Evolutionary conservation across 1,284 basidiomycete species (phyloP).

Genomic region (Caloboletus inedulis): DNA sequence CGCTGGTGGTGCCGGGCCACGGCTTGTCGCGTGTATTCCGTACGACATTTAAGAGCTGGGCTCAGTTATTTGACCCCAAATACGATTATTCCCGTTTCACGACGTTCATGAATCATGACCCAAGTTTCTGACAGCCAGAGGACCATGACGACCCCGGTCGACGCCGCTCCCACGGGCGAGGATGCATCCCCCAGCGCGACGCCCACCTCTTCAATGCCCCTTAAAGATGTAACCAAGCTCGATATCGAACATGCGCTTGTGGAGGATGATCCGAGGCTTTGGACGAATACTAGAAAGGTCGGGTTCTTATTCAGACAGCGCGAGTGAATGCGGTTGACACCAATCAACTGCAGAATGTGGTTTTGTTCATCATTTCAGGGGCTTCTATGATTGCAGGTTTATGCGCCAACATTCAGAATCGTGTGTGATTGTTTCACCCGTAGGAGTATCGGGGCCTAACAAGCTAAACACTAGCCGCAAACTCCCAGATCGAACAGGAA

Average conservation of each 20-base stretch:
- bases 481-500: slow-evolving; percentile 64
- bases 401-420: slow-evolving; percentile 66
- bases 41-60: slow-evolving; percentile 7
- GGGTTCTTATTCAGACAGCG: not conserved
- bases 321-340: not conserved
- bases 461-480: slow-evolving; percentile 46
- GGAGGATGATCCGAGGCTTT: slow-evolving; percentile 73
- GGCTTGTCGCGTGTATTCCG: not conserved
- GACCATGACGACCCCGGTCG: not conserved
- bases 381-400: slow-evolving; percentile 73
- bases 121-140: slow-evolving; percentile 1
- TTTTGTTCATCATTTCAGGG: slow-evolving; percentile 55
- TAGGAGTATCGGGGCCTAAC: slow-evolving; percentile 11
- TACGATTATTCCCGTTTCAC: not conserved
- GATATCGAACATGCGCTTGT: slow-evolving; percentile 72
- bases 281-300: slow-evolving; percentile 70
- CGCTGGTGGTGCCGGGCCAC: not conserved
- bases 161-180: not conserved
- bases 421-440: slow-evolving; percentile 37
- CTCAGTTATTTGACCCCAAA: not conserved
- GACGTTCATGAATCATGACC: slow-evolving; percentile 12
- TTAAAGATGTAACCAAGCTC: slow-evolving; percentile 5
- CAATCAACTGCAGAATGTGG: slow-evolving; percentile 40
- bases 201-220: not conserved
- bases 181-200: not conserved